Conservation (phyloP, 805 yeast species). For the Pichia insulana region DNA sequence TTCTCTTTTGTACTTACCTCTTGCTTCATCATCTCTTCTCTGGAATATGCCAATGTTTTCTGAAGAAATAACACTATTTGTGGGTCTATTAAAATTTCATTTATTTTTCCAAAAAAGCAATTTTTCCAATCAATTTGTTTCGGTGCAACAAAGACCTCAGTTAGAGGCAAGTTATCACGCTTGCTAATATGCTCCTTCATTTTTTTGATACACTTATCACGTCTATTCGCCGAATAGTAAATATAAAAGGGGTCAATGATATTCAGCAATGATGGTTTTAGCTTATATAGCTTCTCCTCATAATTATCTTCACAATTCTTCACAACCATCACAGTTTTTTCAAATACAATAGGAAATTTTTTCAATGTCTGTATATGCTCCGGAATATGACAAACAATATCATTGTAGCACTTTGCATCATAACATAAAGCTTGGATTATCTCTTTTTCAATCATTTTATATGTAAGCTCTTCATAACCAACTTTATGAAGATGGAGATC, state of each 20-base stretch:
- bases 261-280: constrained; percentile 47
- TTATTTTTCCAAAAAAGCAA: constrained; percentile 36
- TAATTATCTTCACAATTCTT: constrained; percentile 26
- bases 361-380: constrained; percentile 70
- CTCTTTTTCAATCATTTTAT: constrained; percentile 50
- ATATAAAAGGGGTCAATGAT: constrained; percentile 76
- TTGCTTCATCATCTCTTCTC: background rate
- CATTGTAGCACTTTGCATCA: constrained; percentile 62
- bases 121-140: constrained; percentile 30
- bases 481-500: constrained; percentile 47
- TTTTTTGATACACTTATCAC: constrained; percentile 73
- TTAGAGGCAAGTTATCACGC: constrained; percentile 19
- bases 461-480: constrained; percentile 39
- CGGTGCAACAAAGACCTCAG: constrained; percentile 53
- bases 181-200: constrained; percentile 44
- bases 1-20: constrained; percentile 10
- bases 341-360: constrained; percentile 54
- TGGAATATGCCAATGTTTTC: constrained; percentile 36
- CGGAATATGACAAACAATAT: constrained; percentile 58
- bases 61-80: constrained; percentile 48
- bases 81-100: constrained; percentile 42
- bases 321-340: constrained; percentile 45
- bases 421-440: constrained; percentile 80
- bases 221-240: constrained; percentile 65
- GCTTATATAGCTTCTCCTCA: constrained; percentile 42